Percentiles rank a stretch among this genome's conserved stretches.
phyloP scores from a whole-genome alignment of 495 filamentous ascomycete genomes.

The Xylaria bambusicola region DNA sequence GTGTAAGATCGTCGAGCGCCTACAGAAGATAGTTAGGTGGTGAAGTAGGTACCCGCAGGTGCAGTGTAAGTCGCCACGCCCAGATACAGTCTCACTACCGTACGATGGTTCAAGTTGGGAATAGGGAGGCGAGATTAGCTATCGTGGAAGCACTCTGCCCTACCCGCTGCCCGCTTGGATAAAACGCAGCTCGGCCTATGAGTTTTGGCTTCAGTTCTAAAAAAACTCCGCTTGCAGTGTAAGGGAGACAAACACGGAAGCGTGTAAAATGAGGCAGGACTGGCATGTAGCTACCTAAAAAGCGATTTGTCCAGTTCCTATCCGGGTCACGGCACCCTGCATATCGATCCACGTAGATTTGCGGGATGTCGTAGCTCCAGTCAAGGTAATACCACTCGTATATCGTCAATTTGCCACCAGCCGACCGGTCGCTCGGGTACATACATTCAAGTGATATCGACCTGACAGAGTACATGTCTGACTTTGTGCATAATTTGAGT shows the following conservation, averaged over 20 bases:
- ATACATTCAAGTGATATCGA: slow-evolving; percentile 2
- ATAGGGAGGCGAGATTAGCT: background rate
- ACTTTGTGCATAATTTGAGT: slow-evolving; percentile 4
- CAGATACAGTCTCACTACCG: background rate
- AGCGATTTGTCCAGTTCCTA: background rate
- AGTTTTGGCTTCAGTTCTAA: background rate
- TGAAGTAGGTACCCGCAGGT: no score
- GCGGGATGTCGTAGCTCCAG: background rate
- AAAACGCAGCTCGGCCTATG: background rate
- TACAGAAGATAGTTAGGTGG: no score
- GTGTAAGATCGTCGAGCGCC: no score
- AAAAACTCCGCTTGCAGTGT: background rate
- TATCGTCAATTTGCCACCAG: slow-evolving; percentile 4
- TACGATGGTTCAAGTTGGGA: background rate
- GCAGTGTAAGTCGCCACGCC: no score
- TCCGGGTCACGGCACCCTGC: slow-evolving; percentile 7
- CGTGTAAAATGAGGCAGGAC: background rate
- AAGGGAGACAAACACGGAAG: background rate
- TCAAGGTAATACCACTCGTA: background rate
- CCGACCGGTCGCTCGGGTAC: slow-evolving; percentile 14
- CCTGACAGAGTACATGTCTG: slow-evolving; percentile 3
- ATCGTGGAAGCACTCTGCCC: background rate
- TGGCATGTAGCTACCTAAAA: background rate
- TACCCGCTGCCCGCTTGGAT: background rate
- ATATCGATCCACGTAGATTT: background rate